These are phyloP conservation scores for Saturnispora sekii DNA, from an alignment of 805 yeast genomes.

Conservation along the genomic window DNA sequence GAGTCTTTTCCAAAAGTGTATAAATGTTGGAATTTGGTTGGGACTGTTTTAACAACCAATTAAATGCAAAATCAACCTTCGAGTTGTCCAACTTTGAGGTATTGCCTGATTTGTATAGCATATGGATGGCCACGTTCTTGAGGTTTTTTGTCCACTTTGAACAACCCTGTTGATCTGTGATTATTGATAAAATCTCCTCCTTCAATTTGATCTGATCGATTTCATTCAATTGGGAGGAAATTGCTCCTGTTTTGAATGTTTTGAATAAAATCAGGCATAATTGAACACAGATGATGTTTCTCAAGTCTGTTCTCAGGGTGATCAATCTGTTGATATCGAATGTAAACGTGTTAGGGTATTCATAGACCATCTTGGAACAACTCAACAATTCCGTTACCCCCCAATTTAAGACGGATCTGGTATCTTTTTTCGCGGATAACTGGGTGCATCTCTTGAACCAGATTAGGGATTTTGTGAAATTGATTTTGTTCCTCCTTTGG, in stretches of 20 bases:
- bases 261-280: conserved; percentile 64
- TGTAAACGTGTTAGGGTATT: conserved; percentile 74
- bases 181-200: conserved; percentile 66
- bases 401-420: conserved; percentile 31
- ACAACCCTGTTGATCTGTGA: conserved; percentile 77
- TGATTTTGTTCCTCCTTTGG: conserved; percentile 45
- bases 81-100: conserved; percentile 23
- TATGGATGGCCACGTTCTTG: conserved; percentile 58
- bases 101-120: conserved; percentile 32
- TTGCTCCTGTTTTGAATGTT: conserved; percentile 35
- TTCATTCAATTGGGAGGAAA: conserved; percentile 26
- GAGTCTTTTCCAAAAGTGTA: conserved; percentile 58
- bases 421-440: conserved; percentile 11
- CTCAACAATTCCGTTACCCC: conserved; percentile 58
- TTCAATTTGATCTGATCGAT: conserved; percentile 39
- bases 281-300: conserved; percentile 75
- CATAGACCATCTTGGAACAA: conserved; percentile 71
- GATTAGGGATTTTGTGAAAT: conserved; percentile 46
- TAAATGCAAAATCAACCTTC: conserved; percentile 52
- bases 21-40: conserved; percentile 76
- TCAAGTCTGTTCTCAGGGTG: conserved; percentile 70
- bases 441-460: conserved; percentile 47
- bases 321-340: conserved; percentile 79
- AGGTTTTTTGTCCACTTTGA: conserved; percentile 86
- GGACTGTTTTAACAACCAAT: conserved; percentile 78